Evolutionary conservation across 805 yeast species (phyloP).

Genomic region (Soucietia sequanensis): DNA sequence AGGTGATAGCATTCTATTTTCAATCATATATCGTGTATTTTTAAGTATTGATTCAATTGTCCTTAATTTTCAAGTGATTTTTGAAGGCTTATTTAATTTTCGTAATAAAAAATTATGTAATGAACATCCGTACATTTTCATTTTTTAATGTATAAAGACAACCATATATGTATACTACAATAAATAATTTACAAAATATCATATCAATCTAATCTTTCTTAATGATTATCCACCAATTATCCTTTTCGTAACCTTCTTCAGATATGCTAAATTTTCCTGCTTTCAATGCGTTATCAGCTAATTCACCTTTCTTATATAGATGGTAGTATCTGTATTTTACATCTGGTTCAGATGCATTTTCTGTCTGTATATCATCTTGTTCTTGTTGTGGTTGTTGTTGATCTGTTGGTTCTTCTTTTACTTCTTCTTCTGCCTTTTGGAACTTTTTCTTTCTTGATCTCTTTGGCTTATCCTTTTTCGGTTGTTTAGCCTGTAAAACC

Average conservation of each 20-base stretch:
- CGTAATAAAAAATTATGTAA: too few relatives aligned
- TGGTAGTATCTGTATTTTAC: slow-evolving; percentile 88
- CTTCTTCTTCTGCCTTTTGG: slow-evolving; percentile 13
- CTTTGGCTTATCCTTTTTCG: slow-evolving; percentile 28
- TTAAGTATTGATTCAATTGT: too few relatives aligned
- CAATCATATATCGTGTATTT: not conserved
- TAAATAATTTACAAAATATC: too few relatives aligned
- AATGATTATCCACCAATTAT: slow-evolving; percentile 80
- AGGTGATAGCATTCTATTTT: slow-evolving; percentile 28
- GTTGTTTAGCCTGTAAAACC: slow-evolving; percentile 63
- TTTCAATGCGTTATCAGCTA: slow-evolving; percentile 60
- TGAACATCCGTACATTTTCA: too few relatives aligned
- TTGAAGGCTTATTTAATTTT: too few relatives aligned
- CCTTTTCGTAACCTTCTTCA: slow-evolving; percentile 82
- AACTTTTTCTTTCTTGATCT: slow-evolving; percentile 15
- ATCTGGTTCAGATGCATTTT: slow-evolving; percentile 23
- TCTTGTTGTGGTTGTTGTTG: slow-evolving; percentile 10
- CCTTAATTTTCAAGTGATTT: too few relatives aligned
- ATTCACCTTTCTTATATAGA: slow-evolving; percentile 79
- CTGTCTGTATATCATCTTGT: slow-evolving; percentile 8
- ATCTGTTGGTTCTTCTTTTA: slow-evolving; percentile 13
- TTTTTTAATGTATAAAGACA: too few relatives aligned
- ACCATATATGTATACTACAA: too few relatives aligned
- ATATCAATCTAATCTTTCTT: slow-evolving; percentile 12
- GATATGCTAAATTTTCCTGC: slow-evolving; percentile 71